These are phyloP conservation scores for Trypanosomatidae sp. DNA, from an alignment of 208 protist species.

Conservation along the genomic window DNA sequence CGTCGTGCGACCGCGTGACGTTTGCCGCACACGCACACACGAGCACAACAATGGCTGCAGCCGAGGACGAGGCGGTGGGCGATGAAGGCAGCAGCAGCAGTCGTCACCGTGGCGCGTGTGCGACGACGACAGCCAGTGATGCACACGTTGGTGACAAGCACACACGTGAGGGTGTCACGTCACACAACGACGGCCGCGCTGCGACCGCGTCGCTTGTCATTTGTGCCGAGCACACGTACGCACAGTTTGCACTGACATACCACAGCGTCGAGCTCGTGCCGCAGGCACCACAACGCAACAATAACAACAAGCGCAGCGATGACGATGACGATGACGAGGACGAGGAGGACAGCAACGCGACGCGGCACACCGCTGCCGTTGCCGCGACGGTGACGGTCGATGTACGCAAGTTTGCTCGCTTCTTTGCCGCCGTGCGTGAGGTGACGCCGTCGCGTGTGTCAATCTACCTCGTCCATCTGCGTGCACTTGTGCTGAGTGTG, in stretches of 20 bases:
- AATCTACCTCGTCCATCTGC: constrained; percentile 37
- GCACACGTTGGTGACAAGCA: not conserved
- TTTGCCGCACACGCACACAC: constrained; percentile 17
- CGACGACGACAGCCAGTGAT: not conserved
- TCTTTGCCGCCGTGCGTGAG: constrained; percentile 49
- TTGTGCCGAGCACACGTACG: constrained; percentile 33
- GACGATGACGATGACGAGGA: constrained; percentile 1
- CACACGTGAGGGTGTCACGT: not conserved
- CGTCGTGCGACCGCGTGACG: constrained; percentile 41
- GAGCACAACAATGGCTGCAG: not conserved
- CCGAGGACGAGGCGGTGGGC: constrained; percentile 4
- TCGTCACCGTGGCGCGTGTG: not conserved
- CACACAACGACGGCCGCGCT: not conserved
- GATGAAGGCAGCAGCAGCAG: not conserved
- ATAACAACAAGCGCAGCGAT: constrained; percentile 1
- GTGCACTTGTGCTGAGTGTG: constrained; percentile 50
- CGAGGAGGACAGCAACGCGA: not conserved
- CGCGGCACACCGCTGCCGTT: not conserved
- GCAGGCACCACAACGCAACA: not conserved
- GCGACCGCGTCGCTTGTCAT: constrained; percentile 9
- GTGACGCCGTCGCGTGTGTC: constrained; percentile 24
- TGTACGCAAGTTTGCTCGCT: constrained; percentile 45
- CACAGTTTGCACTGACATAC: constrained; percentile 51
- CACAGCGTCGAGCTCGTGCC: constrained; percentile 22
- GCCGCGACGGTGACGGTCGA: constrained; percentile 40